These are phyloP conservation scores for Phytophthora pseudosyringae DNA, from an alignment of 352 stramenopile species.

Conservation along the genomic window DNA sequence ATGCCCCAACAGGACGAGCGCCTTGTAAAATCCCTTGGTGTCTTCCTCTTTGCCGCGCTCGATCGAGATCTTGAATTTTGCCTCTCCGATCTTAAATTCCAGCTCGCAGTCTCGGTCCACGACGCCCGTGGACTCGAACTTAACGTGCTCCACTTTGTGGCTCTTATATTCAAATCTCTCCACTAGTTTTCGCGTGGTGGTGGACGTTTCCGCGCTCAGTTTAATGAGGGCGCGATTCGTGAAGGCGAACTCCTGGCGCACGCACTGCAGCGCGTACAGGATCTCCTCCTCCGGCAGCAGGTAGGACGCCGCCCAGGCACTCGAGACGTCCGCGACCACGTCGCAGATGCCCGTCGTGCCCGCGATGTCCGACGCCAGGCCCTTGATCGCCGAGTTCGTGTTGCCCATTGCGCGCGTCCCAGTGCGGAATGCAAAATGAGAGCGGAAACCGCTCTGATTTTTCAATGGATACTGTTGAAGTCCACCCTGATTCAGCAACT, in stretches of 20 bases:
- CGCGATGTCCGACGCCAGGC: constrained; percentile 48
- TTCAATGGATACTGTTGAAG: constrained; percentile 30
- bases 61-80: constrained; percentile 41
- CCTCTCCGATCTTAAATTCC: constrained; percentile 38
- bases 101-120: constrained; percentile 59
- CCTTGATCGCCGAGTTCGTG: constrained; percentile 43
- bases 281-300: constrained; percentile 48
- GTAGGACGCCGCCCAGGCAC: constrained; percentile 35
- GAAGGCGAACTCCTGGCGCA: constrained; percentile 64
- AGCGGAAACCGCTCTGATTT: not conserved
- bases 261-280: constrained; percentile 56
- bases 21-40: constrained; percentile 50
- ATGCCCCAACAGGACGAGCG: constrained; percentile 43
- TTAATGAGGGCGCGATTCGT: constrained; percentile 58
- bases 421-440: constrained; percentile 26
- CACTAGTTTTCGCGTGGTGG: constrained; percentile 39
- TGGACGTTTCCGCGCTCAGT: constrained; percentile 44
- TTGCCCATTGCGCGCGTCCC: constrained; percentile 29
- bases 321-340: constrained; percentile 34
- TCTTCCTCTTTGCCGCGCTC: constrained; percentile 35
- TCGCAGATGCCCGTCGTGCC: constrained; percentile 60
- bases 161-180: constrained; percentile 44
- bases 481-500: constrained; percentile 18
- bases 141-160: constrained; percentile 31
- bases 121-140: constrained; percentile 54